Conservation (phyloP, 352 stramenopile species). For the Pelagophyceae sp. region DNA sequence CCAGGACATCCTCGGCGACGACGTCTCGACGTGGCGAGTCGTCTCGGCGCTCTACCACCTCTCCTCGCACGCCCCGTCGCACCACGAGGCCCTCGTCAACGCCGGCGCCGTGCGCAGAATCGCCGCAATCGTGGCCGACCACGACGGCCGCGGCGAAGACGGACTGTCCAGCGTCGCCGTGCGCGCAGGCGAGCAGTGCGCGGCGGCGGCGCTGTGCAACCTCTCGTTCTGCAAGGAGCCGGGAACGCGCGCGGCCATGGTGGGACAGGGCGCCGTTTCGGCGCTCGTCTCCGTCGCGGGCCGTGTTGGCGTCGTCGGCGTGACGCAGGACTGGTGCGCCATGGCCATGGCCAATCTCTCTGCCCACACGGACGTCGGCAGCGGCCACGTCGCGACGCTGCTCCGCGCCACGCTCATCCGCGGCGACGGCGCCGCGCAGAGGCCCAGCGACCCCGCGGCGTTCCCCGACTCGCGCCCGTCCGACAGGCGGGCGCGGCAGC, state of each 20-base stretch:
- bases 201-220: neutral
- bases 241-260: neutral
- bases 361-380: neutral
- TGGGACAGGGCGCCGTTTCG: neutral
- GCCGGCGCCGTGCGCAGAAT: neutral
- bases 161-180: neutral
- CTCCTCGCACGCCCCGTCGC: neutral
- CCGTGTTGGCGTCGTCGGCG: no score
- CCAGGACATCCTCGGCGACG: neutral
- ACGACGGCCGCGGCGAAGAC: neutral
- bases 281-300: neutral
- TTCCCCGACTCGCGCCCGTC: no score
- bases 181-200: neutral
- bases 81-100: neutral
- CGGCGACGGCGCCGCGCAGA: neutral
- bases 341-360: neutral
- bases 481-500: no score
- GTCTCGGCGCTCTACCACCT: neutral
- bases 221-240: neutral
- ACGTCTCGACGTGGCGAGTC: neutral
- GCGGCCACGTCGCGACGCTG: neutral
- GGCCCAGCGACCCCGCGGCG: no score
- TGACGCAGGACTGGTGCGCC: slow-evolving; percentile 4
- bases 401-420: neutral
- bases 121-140: neutral